Base-by-base conservation (phyloP, 352 stramenopile species). In the Phytophthora kernoviae region DNA sequence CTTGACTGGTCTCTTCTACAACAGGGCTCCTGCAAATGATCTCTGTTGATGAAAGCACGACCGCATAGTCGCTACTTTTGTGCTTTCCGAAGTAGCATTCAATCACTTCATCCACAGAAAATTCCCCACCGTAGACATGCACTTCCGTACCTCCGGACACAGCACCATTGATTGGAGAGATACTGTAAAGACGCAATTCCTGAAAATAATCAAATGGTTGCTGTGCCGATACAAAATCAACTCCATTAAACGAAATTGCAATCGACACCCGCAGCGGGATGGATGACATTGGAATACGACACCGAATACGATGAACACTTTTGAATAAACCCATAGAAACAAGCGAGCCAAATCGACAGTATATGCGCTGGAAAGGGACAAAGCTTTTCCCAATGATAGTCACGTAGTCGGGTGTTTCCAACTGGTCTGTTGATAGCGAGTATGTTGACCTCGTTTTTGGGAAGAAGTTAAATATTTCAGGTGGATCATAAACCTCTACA, bases 81-180 rank as follows among this genome's bases (percentile, higher is more conserved):
- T 63, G 33, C 0, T 26, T 9, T 11, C 70, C 77, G 56, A 94
- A 94, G 4, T 37, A 58, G 33, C 84, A 94, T 12, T 51, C 47
- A 37, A 91, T 75, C 0, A 36, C 54, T 41, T 90, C 77, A 5
- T 66, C 57, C 2, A 22, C 7, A 10, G 44, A 22, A 58, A 96
- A 91, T 1, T 50, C 37, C 8, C 69, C 74, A 22, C 90, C 90
- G 30, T 62, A 53, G 1, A 97, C 47, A 15, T 70, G 86, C 0
- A 97, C 60, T 3, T 44, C 9, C 8, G 87, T 94, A 12, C 82
- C 87, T n/a, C 90, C 89, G 2, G 66, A 71, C 1, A 78, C 41
- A 15, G 74, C 64, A 10, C 81, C 87, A 53, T 77, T 81, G 2
- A 34, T 61, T 22, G 89, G 90, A 18, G 33, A 48, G 2, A 90